Evolutionary conservation across 495 filamentous ascomycete genomes (phyloP), one percentile per base, ranked within the genome.

Genomic region (Neurospora sublineolata): DNA sequence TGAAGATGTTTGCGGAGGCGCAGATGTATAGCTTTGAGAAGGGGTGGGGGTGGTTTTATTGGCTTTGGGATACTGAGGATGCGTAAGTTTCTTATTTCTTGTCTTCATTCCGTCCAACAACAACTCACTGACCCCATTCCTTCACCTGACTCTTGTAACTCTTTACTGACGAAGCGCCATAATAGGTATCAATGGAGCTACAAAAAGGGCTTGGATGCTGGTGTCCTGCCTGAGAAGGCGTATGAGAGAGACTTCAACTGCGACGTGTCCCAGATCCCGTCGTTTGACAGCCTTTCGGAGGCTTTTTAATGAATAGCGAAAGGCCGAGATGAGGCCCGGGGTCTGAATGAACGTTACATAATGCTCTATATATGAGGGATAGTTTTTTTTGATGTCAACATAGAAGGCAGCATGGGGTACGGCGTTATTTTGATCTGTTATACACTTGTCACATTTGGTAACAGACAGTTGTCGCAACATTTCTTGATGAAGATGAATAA

Each of bases 41-140:
- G 60, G 92, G 91, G 8, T 94, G 91, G 89, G 96, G 96, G 67
- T 98, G 96, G 95, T 94, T 97, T 82, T 98, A 98, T 82, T 99
- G 96, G 96, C 97, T 94, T 30, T 86, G 83, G 83, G 82, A 85
- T 73, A 85, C 83, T n/a, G 83, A 85, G 78, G 70, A 71, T 71
- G 79, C 79, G 79, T 79, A 37, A 76, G 79, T 78, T 67, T n/a
- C 8, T 68, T 60, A 5, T 23, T 37, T 41, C 41, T 52, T 44
- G 69, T 67, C 60, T 58, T 37, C 18, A 52, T 8, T 41, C 0
- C 41, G 18, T 44, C 41, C 18, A 10, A n/a, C n/a, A n/a, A n/a
- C n/a, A n/a, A 44, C 41, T 44, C 41, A n/a, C 41, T 20, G n/a
- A 20, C 18, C n/a, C 41, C 18, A 20, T 44, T 44, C 9, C 41